Evolutionary conservation across 768 basidiomycete genomes (phyloP).

Genomic region (Dictyophora rubrovolvata): DNA sequence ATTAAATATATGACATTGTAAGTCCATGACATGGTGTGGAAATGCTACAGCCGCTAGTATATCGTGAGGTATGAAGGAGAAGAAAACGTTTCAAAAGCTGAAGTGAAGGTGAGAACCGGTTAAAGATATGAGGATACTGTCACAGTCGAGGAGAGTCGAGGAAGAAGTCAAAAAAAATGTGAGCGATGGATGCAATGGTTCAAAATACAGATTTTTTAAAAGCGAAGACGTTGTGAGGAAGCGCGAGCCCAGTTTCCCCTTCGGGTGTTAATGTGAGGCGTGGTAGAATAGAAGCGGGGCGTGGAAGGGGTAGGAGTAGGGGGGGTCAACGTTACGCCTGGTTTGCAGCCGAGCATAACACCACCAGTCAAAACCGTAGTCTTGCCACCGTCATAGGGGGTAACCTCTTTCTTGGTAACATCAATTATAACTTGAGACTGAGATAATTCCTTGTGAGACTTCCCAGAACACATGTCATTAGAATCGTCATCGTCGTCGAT

Average conservation of each 20-base stretch:
- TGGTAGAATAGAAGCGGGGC: conserved; percentile 18
- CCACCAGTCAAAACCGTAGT: conserved; percentile 82
- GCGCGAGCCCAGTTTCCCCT: conserved; percentile 10
- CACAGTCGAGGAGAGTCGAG: not conserved
- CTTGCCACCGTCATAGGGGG: conserved; percentile 81
- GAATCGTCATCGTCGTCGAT: conserved; percentile 3
- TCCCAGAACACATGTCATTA: not conserved
- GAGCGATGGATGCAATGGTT: conserved; percentile 8
- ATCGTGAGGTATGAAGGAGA: not conserved
- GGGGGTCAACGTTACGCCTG: conserved; percentile 16
- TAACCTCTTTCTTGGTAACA: conserved; percentile 65
- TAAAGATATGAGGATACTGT: not conserved
- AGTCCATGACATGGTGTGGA: not conserved
- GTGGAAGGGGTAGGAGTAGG: conserved; percentile 25
- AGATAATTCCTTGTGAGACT: conserved; percentile 51
- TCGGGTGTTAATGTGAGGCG: conserved; percentile 14
- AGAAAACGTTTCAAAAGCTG: not conserved
- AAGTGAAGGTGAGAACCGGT: not conserved
- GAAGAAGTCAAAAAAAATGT: not conserved
- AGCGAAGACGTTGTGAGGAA: conserved; percentile 53
- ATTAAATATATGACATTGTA: not conserved
- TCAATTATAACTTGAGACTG: conserved; percentile 68
- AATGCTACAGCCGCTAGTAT: conserved; percentile 10
- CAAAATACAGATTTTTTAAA: conserved; percentile 22
- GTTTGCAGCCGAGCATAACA: conserved; percentile 62